phyloP scores from a whole-genome alignment of 352 stramenopile species.

The Proteromonas lacertae region DNA sequence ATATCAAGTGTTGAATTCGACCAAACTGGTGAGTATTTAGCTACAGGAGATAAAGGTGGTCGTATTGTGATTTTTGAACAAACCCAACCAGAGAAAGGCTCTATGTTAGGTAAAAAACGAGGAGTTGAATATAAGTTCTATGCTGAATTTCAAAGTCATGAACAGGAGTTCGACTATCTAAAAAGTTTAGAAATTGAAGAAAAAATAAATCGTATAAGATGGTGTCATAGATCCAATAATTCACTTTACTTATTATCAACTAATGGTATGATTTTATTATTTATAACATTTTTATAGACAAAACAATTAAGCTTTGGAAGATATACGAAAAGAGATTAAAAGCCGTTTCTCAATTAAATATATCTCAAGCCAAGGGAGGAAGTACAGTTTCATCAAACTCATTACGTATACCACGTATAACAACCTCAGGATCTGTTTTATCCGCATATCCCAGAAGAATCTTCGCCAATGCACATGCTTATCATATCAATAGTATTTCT shows the following conservation, averaged over 20 bases:
- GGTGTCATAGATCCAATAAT: constrained; percentile 40
- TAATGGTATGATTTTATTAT: constrained; percentile 22
- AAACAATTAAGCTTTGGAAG: constrained; percentile 87
- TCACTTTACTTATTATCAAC: constrained; percentile 61
- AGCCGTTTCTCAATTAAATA: not conserved
- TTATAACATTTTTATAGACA: constrained; percentile 19
- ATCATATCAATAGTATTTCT: constrained; percentile 79
- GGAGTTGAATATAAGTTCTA: constrained; percentile 6
- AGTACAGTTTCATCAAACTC: not conserved
- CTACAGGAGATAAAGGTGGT: constrained; percentile 62
- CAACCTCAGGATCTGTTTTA: not conserved
- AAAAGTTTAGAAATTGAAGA: constrained; percentile 85
- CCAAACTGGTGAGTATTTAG: constrained; percentile 41
- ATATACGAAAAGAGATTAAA: constrained; percentile 17
- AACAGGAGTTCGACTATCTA: constrained; percentile 82
- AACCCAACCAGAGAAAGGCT: too few relatives aligned
- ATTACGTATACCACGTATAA: not conserved
- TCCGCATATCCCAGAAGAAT: constrained; percentile 30
- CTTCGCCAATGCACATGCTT: constrained; percentile 67
- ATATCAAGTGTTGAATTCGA: constrained; percentile 74
- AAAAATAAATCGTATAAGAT: constrained; percentile 87
- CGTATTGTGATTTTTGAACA: constrained; percentile 50
- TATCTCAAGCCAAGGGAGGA: not conserved
- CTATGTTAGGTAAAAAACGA: constrained; percentile 5
- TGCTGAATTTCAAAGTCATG: constrained; percentile 51